Evolutionary conservation across 2,329 filamentous ascomycete genomes (phyloP), one percentile per base, ranked within the genome.

Genomic region (Trichoderma harzianum): DNA sequence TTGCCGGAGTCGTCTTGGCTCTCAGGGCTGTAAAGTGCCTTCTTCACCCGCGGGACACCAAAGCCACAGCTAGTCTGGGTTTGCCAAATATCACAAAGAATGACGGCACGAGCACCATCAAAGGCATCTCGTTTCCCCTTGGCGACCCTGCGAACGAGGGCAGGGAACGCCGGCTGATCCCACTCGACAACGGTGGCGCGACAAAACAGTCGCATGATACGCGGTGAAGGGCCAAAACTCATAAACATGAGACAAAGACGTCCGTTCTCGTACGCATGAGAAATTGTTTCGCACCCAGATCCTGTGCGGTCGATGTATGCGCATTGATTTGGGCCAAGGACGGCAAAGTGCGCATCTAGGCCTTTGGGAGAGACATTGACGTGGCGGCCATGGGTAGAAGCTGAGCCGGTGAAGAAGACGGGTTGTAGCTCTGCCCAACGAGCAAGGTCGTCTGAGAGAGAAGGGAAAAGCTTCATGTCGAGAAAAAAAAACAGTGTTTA

Each of bases 361-460:
- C 92, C 92, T 80, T 95, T 94, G 63, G 93, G 91, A 0, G 92
- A 94, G 70, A 94, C 82, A 77, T 95, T 95, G 83, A 95, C 84
- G 82, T 95, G 92, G 3, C 83, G 81, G 24, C 88, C 90, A n/a
- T 86, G 85, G 30, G 89, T 86, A 0, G 92, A 91, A 0, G 92
- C 91, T 16, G 91, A 92, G 53, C 89, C 91, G 12, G 92, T 90
- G 84, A 92, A 94, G 86, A 94, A 94, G 76, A 95, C 83, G 70
- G 90, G 88, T 76, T 95, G 92, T 12, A 83, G 80, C 62, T 90
- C 84, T 65, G 90, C 87, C 91, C 92, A 94, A 53, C 84, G 80
- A 71, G 85, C 83, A 39, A 93, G 85, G 34, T 90, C 83, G 7
- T 84, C 78, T 4, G 85, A 79, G 73, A 93, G 84, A 47, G 84